phyloP scores from a whole-genome alignment of 306 rosid species.

The Castanopsis chinensis region DNA sequence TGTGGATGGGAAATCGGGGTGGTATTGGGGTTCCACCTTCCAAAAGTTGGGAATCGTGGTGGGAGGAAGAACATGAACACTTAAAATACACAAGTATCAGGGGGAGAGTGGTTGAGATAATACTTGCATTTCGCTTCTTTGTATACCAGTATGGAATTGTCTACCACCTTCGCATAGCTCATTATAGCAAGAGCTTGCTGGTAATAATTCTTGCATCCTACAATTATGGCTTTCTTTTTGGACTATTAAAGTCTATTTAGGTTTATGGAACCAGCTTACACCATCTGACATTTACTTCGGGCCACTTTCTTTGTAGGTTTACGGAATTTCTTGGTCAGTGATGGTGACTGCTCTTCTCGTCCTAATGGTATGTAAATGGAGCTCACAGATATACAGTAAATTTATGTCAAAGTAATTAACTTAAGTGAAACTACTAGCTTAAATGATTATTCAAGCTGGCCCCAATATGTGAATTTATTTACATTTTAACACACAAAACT shows the following conservation, averaged over 20 bases:
- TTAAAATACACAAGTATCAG: slow-evolving; percentile 64
- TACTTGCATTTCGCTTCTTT: slow-evolving; percentile 81
- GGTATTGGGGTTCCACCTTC: slow-evolving; percentile 77
- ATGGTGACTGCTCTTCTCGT: slow-evolving; percentile 59
- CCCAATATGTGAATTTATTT: background rate
- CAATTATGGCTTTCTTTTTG: slow-evolving; percentile 15
- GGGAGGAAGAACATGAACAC: slow-evolving; percentile 94
- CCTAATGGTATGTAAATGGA: slow-evolving; percentile 61
- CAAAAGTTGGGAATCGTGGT: slow-evolving; percentile 97
- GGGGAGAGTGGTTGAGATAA: slow-evolving; percentile 81
- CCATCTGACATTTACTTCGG: slow-evolving; percentile 6
- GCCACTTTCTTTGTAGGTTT: slow-evolving; percentile 49
- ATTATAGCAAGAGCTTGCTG: slow-evolving; percentile 57
- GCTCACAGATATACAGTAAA: background rate
- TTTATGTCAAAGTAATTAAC: background rate
- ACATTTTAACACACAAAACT: too few species aligned
- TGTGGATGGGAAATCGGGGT: slow-evolving; percentile 99
- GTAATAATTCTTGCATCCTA: slow-evolving; percentile 36
- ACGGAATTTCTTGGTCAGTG: slow-evolving; percentile 85
- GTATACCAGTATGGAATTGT: slow-evolving; percentile 88
- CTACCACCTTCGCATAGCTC: slow-evolving; percentile 82
- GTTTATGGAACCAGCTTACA: slow-evolving; percentile 18
- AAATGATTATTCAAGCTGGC: background rate
- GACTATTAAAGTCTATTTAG: background rate
- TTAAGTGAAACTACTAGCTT: background rate